Evolutionary conservation across 2,329 filamentous ascomycete species (phyloP), one percentile per base, ranked within the genome.

Genomic region (Epichloe sylvatica): DNA sequence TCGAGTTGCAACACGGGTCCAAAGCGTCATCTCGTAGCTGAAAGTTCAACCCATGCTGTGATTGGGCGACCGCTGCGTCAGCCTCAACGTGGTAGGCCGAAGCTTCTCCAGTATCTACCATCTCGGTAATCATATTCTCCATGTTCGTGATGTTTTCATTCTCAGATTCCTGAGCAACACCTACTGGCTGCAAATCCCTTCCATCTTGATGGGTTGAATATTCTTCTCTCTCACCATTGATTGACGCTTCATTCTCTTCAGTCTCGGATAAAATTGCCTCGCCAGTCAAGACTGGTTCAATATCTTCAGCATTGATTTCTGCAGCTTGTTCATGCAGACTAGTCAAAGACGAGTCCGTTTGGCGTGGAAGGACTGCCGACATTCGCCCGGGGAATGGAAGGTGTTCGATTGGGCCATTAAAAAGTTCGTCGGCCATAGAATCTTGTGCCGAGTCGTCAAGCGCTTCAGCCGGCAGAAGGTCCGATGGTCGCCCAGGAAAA

Each of bases 21-120:
- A 74, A 57, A 35, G 77, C 72, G 56, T 73, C 72, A 13, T 71
- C 62, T 8, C 74, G 70, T 5, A 80, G 67, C 51, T 67, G 60
- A 39, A 60, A 64, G 37, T 62, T 58, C 3, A 58, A 55, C 21
- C 56, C 55, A 12, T 46, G 46, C 7, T 25, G 43, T 12, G 19
- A 30, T 17, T 25, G 19, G 21, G 39, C 35, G 17, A 11, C 25
- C 5, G 19, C 46, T 21, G 6, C 11, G n/a, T 48, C n/a, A 9
- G 34, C 15, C 21, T 44, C 34, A 15, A 25, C 3, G 13, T 5
- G 9, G 33, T 13, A 3, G 12, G 19, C n/a, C 11, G n/a, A 39
- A 38, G 23, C 15, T 21, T 49, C 40, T 44, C 25, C 41, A 15
- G 34, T 4, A 15, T 50, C 36, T 30, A 46, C 43, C 48, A 41